phyloP scores from a whole-genome alignment of 2,329 filamentous ascomycete genomes.

The Xylaria sp. region DNA sequence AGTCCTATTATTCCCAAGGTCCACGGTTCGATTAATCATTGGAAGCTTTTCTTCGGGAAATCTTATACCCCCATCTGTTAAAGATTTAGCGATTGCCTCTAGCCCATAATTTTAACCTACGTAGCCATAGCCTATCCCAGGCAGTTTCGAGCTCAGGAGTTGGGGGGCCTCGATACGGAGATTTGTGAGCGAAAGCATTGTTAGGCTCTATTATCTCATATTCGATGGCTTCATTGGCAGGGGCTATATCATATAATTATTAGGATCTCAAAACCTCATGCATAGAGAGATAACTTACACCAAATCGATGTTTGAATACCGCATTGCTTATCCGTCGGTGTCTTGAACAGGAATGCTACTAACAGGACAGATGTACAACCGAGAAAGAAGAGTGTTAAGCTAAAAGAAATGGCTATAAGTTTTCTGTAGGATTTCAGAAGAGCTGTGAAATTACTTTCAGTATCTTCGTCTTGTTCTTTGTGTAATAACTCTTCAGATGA shows the following conservation, averaged over 20 bases:
- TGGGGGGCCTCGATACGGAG: conserved; percentile 27
- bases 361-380: conserved; percentile 2
- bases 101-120: conserved; percentile 1
- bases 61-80: conserved; percentile 18
- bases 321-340: conserved; percentile 16
- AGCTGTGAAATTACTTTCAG: not conserved
- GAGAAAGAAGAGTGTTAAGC: conserved; percentile 1
- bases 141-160: conserved; percentile 29
- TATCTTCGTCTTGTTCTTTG: conserved; percentile 7
- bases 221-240: conserved; percentile 30
- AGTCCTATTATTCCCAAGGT: conserved; percentile 29
- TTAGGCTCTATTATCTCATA: conserved; percentile 23
- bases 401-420: conserved; percentile 3
- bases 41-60: conserved; percentile 26
- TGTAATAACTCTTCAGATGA: conserved; percentile 13
- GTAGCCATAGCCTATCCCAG: conserved; percentile 24
- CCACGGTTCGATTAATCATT: conserved; percentile 24
- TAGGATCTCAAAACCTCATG: not conserved
- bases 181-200: conserved; percentile 29
- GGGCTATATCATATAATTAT: conserved; percentile 4
- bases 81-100: not conserved
- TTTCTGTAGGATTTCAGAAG: conserved; percentile 16
- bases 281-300: conserved; percentile 18
- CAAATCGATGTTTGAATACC: conserved; percentile 25
- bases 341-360: conserved; percentile 8